Evolutionary conservation across 495 filamentous ascomycete species (phyloP), one percentile per base, ranked within the genome.

Genomic region (Letharia lupina): DNA sequence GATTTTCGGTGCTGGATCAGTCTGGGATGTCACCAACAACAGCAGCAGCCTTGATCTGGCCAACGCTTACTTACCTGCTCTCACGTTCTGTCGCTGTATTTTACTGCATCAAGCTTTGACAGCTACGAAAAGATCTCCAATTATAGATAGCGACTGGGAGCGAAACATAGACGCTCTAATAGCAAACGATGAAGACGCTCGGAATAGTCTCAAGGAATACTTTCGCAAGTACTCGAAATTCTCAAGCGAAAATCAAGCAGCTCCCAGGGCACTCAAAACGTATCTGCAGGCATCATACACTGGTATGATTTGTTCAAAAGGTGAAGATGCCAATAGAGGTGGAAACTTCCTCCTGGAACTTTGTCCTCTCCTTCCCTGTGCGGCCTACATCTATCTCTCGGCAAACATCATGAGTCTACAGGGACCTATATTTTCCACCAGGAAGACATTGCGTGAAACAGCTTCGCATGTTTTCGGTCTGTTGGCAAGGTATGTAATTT

Each of bases 121-220:
- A 16, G 77, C 81, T 12, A 80, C 81, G 8, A 71, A 74, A 0
- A 77, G 78, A 15, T 64, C 74, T 8, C 73, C 88, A 23, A 82
- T 82, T 12, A 77, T 91, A 45, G 87, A 95, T 68, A 83, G 87
- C 63, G 90, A 93, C 60, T 97, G 93, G 93, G 91, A 93, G 67
- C 80, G 86, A 35, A 88, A 88, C 73, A 76, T 96, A 6, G 89
- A 91, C 69, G 81, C 84, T 18, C 75, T 87, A 0, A 79, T 92
- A 28, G 79, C 85, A 16, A 87, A 86, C 8, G 86, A 91, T 71
- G 79, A 84, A 52, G 74, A 78, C 47, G 84, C 81, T 11, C 84
- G 91, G 33, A 66, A 76, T 23, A 79, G 80, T 3, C 78, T 96
- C 15, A 84, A 80, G 69, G 67, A 70, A 61, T 83, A 84, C 67